Percentiles rank a stretch among this genome's conserved stretches.
These are phyloP conservation scores for Pseudogymnoascus destructans DNA, from an alignment of 2,329 filamentous ascomycete genomes.

Conservation along the genomic window DNA sequence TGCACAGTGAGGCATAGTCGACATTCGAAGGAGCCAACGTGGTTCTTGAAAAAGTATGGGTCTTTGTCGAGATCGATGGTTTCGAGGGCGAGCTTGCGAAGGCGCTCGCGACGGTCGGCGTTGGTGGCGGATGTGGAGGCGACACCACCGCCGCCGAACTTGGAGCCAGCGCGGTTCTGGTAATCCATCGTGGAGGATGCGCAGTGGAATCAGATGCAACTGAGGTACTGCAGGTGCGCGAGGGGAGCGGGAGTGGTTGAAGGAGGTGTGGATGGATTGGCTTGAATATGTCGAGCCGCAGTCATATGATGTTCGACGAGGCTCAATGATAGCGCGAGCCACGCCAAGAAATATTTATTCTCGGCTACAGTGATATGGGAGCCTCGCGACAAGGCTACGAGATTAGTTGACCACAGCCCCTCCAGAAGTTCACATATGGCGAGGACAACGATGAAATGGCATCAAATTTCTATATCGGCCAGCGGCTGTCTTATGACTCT, in stretches of 20 bases:
- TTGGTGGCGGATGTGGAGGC: constrained; percentile 89
- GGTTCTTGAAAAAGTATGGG: constrained; percentile 99
- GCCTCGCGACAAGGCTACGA: constrained; percentile 9
- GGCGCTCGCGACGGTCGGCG: constrained; percentile 89
- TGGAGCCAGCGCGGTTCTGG: constrained; percentile 90
- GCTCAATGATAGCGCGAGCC: background rate
- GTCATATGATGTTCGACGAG: constrained; percentile 3
- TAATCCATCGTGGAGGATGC: constrained; percentile 44
- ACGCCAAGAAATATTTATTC: constrained; percentile 9
- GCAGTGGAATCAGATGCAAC: background rate
- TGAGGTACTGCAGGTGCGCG: background rate
- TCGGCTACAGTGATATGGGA: background rate
- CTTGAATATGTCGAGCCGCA: background rate
- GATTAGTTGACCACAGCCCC: background rate
- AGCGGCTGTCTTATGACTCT: constrained; percentile 68
- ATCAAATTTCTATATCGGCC: constrained; percentile 39
- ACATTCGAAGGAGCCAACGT: constrained; percentile 95
- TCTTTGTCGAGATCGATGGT: constrained; percentile 99
- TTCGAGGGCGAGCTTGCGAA: constrained; percentile 95
- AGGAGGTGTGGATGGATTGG: background rate
- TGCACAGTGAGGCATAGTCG: constrained; percentile 93
- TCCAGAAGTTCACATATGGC: background rate
- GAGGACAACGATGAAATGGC: constrained; percentile 14
- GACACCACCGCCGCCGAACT: constrained; percentile 94
- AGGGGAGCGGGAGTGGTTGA: background rate